Conservation (phyloP, 108 stramenopile genomes). For the Skeletonema potamos region DNA sequence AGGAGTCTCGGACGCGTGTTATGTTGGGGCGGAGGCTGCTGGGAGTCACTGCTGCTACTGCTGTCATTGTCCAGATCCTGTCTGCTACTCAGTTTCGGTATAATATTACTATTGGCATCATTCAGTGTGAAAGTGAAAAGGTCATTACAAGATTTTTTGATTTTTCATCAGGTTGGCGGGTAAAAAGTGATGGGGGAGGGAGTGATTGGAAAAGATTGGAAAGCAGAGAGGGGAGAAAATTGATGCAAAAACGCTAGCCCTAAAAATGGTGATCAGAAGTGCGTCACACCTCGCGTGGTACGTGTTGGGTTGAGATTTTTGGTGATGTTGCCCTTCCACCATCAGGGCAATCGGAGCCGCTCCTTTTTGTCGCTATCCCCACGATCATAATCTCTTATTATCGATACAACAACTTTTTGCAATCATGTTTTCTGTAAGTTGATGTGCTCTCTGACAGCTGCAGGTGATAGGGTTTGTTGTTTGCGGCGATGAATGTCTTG, state of each 20-base stretch:
- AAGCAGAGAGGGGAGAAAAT: neutral
- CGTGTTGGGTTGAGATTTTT: neutral
- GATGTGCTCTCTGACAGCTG: neutral
- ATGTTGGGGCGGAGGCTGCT: constrained; percentile 39
- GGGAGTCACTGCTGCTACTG: constrained; percentile 2
- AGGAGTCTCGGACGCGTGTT: constrained; percentile 77
- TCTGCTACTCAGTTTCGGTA: no score
- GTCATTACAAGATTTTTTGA: no score
- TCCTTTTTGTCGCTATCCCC: neutral
- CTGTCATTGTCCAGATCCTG: neutral
- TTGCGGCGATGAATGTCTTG: no score
- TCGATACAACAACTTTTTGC: neutral
- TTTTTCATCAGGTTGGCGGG: no score
- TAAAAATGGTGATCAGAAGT: no score
- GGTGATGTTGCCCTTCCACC: neutral
- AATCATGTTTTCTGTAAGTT: constrained; percentile 32
- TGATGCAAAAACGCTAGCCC: neutral
- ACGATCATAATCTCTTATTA: neutral
- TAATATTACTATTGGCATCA: no score
- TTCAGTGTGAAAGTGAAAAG: no score
- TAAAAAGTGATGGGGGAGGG: neutral
- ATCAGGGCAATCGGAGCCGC: no score
- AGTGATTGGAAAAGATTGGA: no score
- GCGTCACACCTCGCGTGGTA: neutral
- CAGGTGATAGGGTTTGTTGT: no score